Conservation (phyloP, 495 filamentous ascomycete genomes). For the Aspergillus panamensis region DNA sequence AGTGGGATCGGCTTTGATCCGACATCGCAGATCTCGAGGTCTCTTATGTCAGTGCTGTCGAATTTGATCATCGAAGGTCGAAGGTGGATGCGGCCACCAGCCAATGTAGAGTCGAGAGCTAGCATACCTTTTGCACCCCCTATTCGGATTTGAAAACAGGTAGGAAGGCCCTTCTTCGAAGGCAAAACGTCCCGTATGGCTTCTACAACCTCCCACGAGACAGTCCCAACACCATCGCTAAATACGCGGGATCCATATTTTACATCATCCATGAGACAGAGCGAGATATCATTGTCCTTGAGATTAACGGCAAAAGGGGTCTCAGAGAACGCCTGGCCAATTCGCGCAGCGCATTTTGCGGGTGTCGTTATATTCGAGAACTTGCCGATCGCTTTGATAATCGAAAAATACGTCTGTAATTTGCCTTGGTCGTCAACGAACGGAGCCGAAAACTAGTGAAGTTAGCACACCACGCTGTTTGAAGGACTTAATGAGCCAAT, state of each 20-base stretch:
- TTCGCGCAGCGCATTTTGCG: conserved; percentile 74
- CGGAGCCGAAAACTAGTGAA: conserved; percentile 56
- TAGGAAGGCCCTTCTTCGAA: conserved; percentile 38
- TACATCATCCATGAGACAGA: conserved; percentile 39
- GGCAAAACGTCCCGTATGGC: conserved; percentile 23
- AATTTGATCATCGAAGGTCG: conserved; percentile 82
- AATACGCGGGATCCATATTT: conserved; percentile 50
- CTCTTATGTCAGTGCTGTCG: conserved; percentile 42
- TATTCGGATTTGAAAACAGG: conserved; percentile 63
- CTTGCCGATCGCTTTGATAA: conserved; percentile 62
- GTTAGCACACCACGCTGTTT: background rate
- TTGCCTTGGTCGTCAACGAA: conserved; percentile 49
- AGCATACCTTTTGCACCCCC: conserved; percentile 66
- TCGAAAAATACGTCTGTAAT: conserved; percentile 39
- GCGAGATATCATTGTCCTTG: conserved; percentile 16
- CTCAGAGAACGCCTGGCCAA: conserved; percentile 81
- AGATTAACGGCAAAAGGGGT: conserved; percentile 51
- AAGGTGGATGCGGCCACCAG: conserved; percentile 52
- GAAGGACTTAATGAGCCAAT: background rate
- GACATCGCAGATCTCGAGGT: conserved; percentile 73
- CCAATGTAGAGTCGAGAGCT: conserved; percentile 57
- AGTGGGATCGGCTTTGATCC: conserved; percentile 61
- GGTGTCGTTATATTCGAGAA: conserved; percentile 62
- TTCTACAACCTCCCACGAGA: conserved; percentile 56
- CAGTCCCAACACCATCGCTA: conserved; percentile 74